Conservation (phyloP, 371 early-diverging fungal species). For the Mortierella sp. region DNA sequence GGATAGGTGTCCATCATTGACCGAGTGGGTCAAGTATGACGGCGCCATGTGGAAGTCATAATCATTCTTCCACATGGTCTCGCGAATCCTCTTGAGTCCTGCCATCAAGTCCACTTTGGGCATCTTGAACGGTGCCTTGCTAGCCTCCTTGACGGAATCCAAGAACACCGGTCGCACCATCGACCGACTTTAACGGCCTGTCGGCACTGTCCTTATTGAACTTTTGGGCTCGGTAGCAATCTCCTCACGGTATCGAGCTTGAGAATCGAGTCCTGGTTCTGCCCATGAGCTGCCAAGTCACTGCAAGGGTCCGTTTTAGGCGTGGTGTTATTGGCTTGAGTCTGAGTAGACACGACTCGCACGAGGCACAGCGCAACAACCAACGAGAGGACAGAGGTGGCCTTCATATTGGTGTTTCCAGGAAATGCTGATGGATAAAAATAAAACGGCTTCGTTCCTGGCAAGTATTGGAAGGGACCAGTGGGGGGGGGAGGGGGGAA, state of each 20-base stretch:
- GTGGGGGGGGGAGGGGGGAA: too few species aligned
- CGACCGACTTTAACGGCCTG: conserved; percentile 27
- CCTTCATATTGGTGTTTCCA: conserved; percentile 20
- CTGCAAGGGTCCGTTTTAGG: conserved; percentile 44
- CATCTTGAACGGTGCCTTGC: conserved; percentile 23
- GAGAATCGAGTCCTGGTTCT: conserved; percentile 15
- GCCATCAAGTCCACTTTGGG: conserved; percentile 29
- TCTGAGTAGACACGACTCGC: conserved; percentile 35
- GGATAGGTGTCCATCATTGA: conserved; percentile 43
- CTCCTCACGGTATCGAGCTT: conserved; percentile 21
- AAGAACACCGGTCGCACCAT: conserved; percentile 29
- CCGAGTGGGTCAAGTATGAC: conserved; percentile 25
- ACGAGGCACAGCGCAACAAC: conserved; percentile 59
- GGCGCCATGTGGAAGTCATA: conserved; percentile 43
- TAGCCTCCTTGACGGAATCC: conserved; percentile 33
- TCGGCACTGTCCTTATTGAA: conserved; percentile 34
- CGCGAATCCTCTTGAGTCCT: conserved; percentile 29
- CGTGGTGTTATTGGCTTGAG: too few species aligned
- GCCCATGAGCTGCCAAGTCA: conserved; percentile 23
- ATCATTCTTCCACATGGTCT: conserved; percentile 39
- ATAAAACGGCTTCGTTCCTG: conserved; percentile 16
- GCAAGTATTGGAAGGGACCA: conserved; percentile 44
- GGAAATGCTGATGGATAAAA: too few species aligned
- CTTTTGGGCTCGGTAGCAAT: conserved; percentile 33
- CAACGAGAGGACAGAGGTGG: conserved; percentile 51